These are phyloP conservation scores for Pichia sp. DNA, from an alignment of 1,139 yeast species.

Conservation along the genomic window DNA sequence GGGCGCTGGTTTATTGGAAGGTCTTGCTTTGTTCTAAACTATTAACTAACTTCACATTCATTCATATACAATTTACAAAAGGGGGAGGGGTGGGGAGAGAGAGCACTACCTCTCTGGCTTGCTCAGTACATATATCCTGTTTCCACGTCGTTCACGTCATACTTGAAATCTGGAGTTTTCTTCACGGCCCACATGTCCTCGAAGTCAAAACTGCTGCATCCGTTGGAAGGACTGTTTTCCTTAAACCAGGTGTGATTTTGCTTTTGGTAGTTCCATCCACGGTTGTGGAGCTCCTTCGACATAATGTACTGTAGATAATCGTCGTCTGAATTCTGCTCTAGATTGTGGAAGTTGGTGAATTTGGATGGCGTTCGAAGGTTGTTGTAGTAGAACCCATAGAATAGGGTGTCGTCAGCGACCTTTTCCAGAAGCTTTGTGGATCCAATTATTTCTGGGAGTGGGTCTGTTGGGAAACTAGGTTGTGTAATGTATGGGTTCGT, in stretches of 20 bases:
- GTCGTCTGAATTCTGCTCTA: conserved; percentile 25
- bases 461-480: conserved; percentile 88
- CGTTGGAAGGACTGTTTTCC: conserved; percentile 19
- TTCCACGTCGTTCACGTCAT: conserved; percentile 32
- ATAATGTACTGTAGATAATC: conserved; percentile 74
- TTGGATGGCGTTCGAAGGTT: conserved; percentile 34
- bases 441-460: conserved; percentile 52
- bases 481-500: conserved; percentile 84
- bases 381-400: conserved; percentile 84
- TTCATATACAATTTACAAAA: background rate
- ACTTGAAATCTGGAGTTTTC: conserved; percentile 67
- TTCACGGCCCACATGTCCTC: conserved; percentile 87
- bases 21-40: background rate
- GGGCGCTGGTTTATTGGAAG: background rate
- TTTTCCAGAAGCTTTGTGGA: conserved; percentile 55
- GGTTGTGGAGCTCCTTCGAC: conserved; percentile 70
- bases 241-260: conserved; percentile 78
- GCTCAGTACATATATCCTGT: conserved; percentile 5
- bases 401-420: conserved; percentile 82
- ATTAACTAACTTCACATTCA: background rate
- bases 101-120: background rate
- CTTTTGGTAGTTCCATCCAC: conserved; percentile 88
- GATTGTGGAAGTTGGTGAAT: conserved; percentile 23
- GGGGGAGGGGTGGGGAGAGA: background rate
- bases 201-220: conserved; percentile 83